Conservation (phyloP, 441 rosid species). For the Euphorbia celastroides region DNA sequence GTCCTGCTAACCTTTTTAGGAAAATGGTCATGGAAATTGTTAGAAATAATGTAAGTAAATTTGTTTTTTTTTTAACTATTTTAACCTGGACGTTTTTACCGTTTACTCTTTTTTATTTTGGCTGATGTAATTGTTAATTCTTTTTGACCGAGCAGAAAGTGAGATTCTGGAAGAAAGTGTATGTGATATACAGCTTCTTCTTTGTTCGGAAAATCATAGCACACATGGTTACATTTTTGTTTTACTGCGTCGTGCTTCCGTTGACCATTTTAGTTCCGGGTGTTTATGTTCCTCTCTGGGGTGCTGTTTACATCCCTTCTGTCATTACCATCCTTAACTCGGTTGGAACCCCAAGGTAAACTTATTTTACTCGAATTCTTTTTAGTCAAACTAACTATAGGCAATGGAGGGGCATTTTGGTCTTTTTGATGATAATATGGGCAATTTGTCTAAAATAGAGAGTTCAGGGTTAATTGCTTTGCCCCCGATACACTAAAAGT, state of each 20-base stretch:
- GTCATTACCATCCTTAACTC: conserved; percentile 72
- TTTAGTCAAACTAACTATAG: too few relatives aligned
- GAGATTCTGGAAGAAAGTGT: conserved; percentile 69
- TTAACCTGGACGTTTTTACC: too few relatives aligned
- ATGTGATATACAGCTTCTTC: conserved; percentile 91
- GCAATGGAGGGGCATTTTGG: too few relatives aligned
- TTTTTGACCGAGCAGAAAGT: conserved; percentile 50
- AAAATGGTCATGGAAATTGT: conserved; percentile 68
- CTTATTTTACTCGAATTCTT: neutral
- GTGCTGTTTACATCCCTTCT: conserved; percentile 78
- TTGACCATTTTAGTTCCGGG: conserved; percentile 87
- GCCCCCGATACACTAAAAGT: too few relatives aligned
- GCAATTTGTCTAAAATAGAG: too few relatives aligned
- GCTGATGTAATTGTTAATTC: too few relatives aligned
- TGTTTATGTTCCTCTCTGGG: conserved; percentile 85
- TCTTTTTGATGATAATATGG: too few relatives aligned
- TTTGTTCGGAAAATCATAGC: conserved; percentile 77
- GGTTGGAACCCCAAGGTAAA: conserved; percentile 87
- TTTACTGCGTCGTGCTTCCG: conserved; percentile 79
- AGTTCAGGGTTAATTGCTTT: too few relatives aligned
- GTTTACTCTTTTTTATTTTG: too few relatives aligned
- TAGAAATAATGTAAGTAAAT: conserved; percentile 68
- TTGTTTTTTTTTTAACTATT: too few relatives aligned
- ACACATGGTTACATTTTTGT: conserved; percentile 74
- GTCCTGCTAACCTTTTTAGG: conserved; percentile 92